phyloP scores from a whole-genome alignment of 2,329 filamentous ascomycete genomes.

The Phaeosphaeriaceae sp. region DNA sequence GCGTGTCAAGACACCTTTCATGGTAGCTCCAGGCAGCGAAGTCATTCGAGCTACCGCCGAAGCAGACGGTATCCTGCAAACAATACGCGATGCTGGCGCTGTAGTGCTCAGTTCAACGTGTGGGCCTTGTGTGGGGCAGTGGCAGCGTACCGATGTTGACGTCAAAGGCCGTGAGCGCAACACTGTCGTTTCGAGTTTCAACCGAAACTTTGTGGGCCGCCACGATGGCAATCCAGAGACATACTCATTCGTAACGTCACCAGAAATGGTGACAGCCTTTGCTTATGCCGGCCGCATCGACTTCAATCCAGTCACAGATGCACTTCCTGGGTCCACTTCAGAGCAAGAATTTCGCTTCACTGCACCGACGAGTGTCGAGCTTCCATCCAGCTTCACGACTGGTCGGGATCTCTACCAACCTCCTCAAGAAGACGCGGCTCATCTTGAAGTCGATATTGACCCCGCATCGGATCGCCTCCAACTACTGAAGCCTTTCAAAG shows the following conservation, averaged over 20 bases:
- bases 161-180: constrained; percentile 86
- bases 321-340: constrained; percentile 80
- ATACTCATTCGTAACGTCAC: constrained; percentile 98
- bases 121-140: constrained; percentile 89
- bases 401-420: constrained; percentile 78
- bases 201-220: constrained; percentile 95
- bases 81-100: constrained; percentile 86
- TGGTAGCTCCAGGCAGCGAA: constrained; percentile 95
- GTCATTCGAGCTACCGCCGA: constrained; percentile 95
- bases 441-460: constrained; percentile 76
- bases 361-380: constrained; percentile 69
- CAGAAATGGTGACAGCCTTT: constrained; percentile 96
- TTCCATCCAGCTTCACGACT: constrained; percentile 79
- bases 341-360: constrained; percentile 85
- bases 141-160: constrained; percentile 90
- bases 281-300: constrained; percentile 89
- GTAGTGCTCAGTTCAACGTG: constrained; percentile 94
- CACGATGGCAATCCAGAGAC: constrained; percentile 97
- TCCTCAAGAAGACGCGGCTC: constrained; percentile 74
- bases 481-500: constrained; percentile 89
- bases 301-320: constrained; percentile 95
- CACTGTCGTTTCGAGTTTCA: constrained; percentile 96
- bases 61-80: constrained; percentile 84
- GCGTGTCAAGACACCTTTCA: constrained; percentile 89
- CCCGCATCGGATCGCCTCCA: constrained; percentile 91